Conservation (phyloP, 148 eudicot species). For the Cornus florida region DNA sequence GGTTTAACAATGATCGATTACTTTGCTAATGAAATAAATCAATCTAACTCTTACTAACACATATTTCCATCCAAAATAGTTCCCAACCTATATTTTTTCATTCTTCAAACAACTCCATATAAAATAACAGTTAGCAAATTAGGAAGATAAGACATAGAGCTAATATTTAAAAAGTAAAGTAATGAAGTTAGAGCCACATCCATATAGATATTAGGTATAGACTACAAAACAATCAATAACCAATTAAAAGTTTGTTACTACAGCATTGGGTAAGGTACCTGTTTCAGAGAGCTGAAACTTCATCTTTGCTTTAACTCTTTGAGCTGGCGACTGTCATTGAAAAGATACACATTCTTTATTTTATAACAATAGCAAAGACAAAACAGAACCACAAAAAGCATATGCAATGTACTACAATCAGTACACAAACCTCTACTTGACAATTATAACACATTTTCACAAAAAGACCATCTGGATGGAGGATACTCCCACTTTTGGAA, state of each 20-base stretch:
- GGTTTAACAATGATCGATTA: background rate
- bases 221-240: background rate
- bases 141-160: background rate
- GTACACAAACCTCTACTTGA: background rate
- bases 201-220: background rate
- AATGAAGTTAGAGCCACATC: background rate
- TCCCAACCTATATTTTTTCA: background rate
- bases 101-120: background rate
- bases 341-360: slow-evolving; percentile 9
- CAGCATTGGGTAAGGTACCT: slow-evolving; percentile 37
- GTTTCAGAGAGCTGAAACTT: slow-evolving; percentile 89
- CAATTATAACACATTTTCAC: background rate
- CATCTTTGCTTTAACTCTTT: slow-evolving; percentile 94
- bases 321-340: slow-evolving; percentile 75
- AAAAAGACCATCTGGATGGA: background rate
- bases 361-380: slow-evolving; percentile 2
- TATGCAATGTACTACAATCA: slow-evolving; percentile 1
- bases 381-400: slow-evolving; percentile 1
- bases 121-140: background rate
- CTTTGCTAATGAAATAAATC: background rate
- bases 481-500: background rate
- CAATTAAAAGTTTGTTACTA: background rate
- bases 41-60: background rate
- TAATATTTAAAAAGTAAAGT: background rate
- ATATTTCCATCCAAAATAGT: background rate